phyloP scores from a whole-genome alignment of 2,329 filamentous ascomycete species.

The Didymella lethalis region DNA sequence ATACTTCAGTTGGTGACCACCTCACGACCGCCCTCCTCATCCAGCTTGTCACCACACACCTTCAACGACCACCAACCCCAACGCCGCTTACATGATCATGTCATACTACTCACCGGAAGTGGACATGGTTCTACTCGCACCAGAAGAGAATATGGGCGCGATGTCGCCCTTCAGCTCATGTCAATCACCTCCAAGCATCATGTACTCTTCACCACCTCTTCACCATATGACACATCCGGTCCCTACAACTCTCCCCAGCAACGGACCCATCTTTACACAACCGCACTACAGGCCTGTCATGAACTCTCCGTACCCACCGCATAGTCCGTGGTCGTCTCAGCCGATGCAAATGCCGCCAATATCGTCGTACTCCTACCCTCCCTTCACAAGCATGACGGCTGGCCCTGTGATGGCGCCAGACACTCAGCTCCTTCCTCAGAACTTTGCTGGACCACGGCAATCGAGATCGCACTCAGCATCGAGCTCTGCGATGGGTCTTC shows the following conservation, averaged over 20 bases:
- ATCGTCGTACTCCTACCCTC: conserved; percentile 47
- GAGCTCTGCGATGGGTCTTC: conserved; percentile 40
- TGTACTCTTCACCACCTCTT: conserved; percentile 50
- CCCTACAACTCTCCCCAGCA: conserved; percentile 33
- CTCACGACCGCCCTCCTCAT: conserved; percentile 25
- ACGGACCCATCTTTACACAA: conserved; percentile 40
- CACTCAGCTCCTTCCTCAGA: conserved; percentile 34
- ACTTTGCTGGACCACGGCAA: conserved; percentile 33
- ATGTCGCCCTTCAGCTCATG: conserved; percentile 49
- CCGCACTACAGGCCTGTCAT: conserved; percentile 42
- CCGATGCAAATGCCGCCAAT: conserved; percentile 41
- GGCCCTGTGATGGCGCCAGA: conserved; percentile 37
- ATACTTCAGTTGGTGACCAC: conserved; percentile 32
- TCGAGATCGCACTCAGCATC: conserved; percentile 49
- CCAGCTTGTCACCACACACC: conserved; percentile 19
- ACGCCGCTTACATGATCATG: conserved; percentile 37
- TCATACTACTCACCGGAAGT: conserved; percentile 48
- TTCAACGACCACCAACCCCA: conserved; percentile 14
- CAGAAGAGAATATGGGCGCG: conserved; percentile 45
- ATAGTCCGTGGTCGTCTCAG: conserved; percentile 44
- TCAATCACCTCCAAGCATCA: conserved; percentile 49
- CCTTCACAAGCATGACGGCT: conserved; percentile 39
- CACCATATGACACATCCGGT: conserved; percentile 41
- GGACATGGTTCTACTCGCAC: conserved; percentile 48
- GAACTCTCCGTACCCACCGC: conserved; percentile 46